These are phyloP conservation scores for Mucor velutinosus DNA, from an alignment of 371 early-diverging fungal species.

Conservation along the genomic window DNA sequence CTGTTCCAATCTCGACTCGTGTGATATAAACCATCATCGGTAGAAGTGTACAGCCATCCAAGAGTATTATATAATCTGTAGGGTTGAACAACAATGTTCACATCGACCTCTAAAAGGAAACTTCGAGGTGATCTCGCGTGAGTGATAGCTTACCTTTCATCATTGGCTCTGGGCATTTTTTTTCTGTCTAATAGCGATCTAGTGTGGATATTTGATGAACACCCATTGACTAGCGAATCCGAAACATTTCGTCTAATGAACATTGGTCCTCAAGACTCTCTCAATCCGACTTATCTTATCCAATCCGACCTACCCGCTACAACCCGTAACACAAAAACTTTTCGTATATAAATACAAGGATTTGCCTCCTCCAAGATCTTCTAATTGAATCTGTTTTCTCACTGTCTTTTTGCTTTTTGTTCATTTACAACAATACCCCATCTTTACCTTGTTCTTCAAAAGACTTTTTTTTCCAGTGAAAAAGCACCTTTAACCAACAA, in stretches of 20 bases:
- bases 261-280: constrained; percentile 9
- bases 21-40: not conserved
- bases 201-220: not conserved
- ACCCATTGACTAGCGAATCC: not conserved
- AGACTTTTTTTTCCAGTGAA: not conserved
- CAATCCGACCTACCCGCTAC: constrained; percentile 21
- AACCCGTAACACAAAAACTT: constrained; percentile 22
- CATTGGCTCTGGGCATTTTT: not conserved
- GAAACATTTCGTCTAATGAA: constrained; percentile 11
- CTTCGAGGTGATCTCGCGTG: constrained; percentile 1
- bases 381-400: not conserved
- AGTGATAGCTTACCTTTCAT: not conserved
- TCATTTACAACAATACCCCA: not conserved
- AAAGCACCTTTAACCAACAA: not conserved
- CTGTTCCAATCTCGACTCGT: too few species aligned
- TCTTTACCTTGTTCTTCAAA: not conserved
- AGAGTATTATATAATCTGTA: not conserved
- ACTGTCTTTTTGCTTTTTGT: not conserved
- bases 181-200: not conserved
- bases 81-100: not conserved
- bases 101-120: not conserved
- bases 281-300: constrained; percentile 16
- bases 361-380: not conserved
- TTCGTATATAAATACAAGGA: constrained; percentile 1
- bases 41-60: not conserved